phyloP scores from a whole-genome alignment of 306 rosid genomes.

The Lithocarpus polystachyus region DNA sequence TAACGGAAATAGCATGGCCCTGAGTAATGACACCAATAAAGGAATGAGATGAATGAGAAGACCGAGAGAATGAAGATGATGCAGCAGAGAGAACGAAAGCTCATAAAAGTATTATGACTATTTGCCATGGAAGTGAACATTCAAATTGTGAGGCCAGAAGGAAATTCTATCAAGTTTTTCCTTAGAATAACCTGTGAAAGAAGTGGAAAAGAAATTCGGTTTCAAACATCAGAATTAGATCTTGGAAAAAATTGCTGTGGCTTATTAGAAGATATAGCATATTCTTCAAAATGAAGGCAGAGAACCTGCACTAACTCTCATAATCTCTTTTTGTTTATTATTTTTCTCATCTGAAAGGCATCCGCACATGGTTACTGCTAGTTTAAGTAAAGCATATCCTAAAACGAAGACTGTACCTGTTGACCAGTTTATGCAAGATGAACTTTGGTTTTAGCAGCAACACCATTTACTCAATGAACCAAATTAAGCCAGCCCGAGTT shows the following conservation, averaged over 20 bases:
- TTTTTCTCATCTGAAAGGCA: slow-evolving; percentile 12
- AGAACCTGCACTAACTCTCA: not conserved
- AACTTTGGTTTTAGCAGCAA: too few relatives aligned
- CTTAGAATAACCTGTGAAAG: not conserved
- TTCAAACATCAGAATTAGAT: not conserved
- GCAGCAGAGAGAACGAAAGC: slow-evolving; percentile 36
- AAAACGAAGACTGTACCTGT: not conserved
- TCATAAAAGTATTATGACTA: slow-evolving; percentile 27
- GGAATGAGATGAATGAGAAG: slow-evolving; percentile 35
- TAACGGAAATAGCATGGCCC: slow-evolving; percentile 33
- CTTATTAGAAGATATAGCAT: not conserved
- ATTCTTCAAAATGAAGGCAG: too few relatives aligned
- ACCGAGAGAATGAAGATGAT: slow-evolving; percentile 30
- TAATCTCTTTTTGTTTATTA: not conserved
- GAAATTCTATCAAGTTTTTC: not conserved
- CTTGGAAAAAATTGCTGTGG: not conserved
- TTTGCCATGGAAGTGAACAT: slow-evolving; percentile 42
- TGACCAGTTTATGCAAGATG: not conserved
- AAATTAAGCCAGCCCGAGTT: too few relatives aligned
- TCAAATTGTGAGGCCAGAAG: not conserved
- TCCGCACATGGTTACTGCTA: slow-evolving; percentile 25
- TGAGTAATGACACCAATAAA: slow-evolving; percentile 45
- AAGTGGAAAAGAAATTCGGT: not conserved
- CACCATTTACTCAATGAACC: too few relatives aligned
- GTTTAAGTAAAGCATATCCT: slow-evolving; percentile 9